Evolutionary conservation across 768 basidiomycete species (phyloP).

Genomic region (Hericium coralloides): DNA sequence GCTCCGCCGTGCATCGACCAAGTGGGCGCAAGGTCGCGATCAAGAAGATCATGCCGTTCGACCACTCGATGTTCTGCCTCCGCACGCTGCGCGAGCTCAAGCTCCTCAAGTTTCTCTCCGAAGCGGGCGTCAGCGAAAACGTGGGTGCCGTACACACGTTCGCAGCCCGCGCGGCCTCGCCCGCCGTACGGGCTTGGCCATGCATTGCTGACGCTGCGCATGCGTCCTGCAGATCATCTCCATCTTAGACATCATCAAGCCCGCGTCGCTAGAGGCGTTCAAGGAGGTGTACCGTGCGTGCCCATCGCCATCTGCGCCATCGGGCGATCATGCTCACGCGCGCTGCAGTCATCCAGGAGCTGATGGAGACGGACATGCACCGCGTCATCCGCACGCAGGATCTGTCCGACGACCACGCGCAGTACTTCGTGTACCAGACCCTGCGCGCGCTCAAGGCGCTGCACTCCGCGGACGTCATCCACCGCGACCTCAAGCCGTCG

Average conservation of each 20-base stretch:
- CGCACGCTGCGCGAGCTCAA: constrained; percentile 52
- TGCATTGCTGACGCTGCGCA: not conserved
- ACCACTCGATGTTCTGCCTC: constrained; percentile 89
- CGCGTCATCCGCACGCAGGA: constrained; percentile 94
- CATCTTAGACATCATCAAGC: constrained; percentile 84
- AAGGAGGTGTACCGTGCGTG: constrained; percentile 74
- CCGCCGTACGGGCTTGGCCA: not conserved
- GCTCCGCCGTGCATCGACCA: constrained; percentile 72
- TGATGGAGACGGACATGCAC: constrained; percentile 97
- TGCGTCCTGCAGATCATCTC: constrained; percentile 63
- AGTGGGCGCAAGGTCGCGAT: constrained; percentile 86
- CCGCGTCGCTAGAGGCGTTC: constrained; percentile 70
- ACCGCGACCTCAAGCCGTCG: constrained; percentile 94
- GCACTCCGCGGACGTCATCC: constrained; percentile 94
- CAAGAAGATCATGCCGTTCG: constrained; percentile 92
- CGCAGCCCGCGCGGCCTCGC: not conserved
- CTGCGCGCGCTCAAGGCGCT: constrained; percentile 92
- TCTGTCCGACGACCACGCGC: constrained; percentile 90
- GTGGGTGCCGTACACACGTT: constrained; percentile 27
- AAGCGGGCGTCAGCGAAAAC: constrained; percentile 85
- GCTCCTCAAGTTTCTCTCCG: constrained; percentile 69
- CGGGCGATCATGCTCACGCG: not conserved
- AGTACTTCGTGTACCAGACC: constrained; percentile 92
- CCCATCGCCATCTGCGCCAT: not conserved
- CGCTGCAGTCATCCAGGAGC: constrained; percentile 70